A percentile compares a stretch with the other conserved stretches of the same genome.
phyloP scores from a whole-genome alignment of 495 filamentous ascomycete species.

The Hyaloscypha hepaticicola region DNA sequence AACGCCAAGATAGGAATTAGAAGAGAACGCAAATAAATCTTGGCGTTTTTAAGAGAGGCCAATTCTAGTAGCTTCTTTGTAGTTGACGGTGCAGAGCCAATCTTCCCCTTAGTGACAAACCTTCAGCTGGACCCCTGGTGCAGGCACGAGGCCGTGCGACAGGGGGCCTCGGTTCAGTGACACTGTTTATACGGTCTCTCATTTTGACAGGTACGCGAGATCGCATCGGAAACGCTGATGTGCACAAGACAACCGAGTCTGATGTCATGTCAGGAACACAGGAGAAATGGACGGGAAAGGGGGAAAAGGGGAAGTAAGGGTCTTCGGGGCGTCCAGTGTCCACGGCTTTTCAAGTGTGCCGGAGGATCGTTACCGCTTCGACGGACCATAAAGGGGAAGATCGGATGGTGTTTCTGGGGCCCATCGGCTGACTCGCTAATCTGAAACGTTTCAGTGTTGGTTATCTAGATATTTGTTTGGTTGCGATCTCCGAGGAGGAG shows the following conservation, averaged over 20 bases:
- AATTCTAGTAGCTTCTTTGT: background rate
- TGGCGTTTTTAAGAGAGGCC: background rate
- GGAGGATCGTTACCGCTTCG: background rate
- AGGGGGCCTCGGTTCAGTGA: background rate
- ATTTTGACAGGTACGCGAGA: background rate
- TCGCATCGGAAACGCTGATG: background rate
- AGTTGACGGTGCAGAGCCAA: background rate
- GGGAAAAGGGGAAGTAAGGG: background rate
- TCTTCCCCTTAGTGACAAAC: background rate
- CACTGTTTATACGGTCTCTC: background rate
- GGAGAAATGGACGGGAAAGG: background rate
- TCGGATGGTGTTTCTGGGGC: background rate
- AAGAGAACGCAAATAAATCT: background rate
- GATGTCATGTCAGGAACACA: background rate
- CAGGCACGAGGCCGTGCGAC: background rate
- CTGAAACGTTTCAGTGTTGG: conserved; percentile 18
- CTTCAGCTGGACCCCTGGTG: background rate
- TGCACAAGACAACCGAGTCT: background rate
- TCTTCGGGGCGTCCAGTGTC: background rate
- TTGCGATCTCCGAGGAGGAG: background rate
- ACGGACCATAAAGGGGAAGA: background rate
- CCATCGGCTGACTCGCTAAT: conserved; percentile 5
- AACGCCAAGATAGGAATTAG: background rate
- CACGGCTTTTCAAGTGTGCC: background rate
- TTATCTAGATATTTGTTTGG: background rate